Evolutionary conservation across 768 basidiomycete species (phyloP).

Genomic region (Tephrocybe sp.): DNA sequence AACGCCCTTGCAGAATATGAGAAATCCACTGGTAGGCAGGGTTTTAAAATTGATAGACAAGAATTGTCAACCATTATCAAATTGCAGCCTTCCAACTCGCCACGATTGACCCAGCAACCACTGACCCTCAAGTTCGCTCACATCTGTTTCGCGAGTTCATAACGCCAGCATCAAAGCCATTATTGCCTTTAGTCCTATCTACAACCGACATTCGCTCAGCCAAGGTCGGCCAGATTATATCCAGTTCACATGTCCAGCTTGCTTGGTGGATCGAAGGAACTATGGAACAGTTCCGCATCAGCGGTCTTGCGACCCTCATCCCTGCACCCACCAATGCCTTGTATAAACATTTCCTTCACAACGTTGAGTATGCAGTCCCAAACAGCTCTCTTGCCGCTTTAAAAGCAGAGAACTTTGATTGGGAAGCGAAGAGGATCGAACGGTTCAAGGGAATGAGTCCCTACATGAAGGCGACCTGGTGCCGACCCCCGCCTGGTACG

Average conservation of each 20-base stretch:
- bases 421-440: constrained; percentile 61
- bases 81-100: constrained; percentile 63
- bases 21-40: constrained; percentile 35
- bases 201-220: constrained; percentile 73
- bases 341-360: constrained; percentile 29
- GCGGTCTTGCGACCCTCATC: constrained; percentile 54
- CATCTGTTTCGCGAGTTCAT: constrained; percentile 62
- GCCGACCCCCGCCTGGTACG: constrained; percentile 63
- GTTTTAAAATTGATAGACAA: neutral
- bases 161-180: constrained; percentile 35
- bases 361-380: constrained; percentile 11
- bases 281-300: constrained; percentile 71
- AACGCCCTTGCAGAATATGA: constrained; percentile 38
- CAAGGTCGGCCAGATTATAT: too few relatives aligned
- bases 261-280: constrained; percentile 73
- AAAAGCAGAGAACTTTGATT: constrained; percentile 46
- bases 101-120: constrained; percentile 41
- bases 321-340: constrained; percentile 42
- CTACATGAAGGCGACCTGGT: constrained; percentile 71
- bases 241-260: constrained; percentile 51
- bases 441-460: constrained; percentile 59
- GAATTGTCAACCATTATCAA: too few relatives aligned
- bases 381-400: constrained; percentile 30
- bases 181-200: constrained; percentile 58
- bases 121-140: constrained; percentile 61